These are phyloP conservation scores for Fraxinus floribunda DNA, from an alignment of 305 asterid genomes.

Conservation along the genomic window DNA sequence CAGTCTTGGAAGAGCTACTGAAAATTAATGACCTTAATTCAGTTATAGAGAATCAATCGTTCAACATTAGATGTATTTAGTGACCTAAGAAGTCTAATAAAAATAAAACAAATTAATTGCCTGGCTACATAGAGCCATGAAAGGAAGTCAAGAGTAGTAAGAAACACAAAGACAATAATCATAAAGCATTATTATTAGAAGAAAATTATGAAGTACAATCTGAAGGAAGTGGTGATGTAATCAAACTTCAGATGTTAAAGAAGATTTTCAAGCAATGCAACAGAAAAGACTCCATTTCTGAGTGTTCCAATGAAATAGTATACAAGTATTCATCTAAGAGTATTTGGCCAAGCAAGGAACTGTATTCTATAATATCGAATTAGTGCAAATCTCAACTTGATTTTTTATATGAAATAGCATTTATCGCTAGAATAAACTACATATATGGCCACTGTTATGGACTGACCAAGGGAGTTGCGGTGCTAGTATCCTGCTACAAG, in stretches of 20 bases:
- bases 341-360: background rate
- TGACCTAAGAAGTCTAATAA: constrained; percentile 11
- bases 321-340: background rate
- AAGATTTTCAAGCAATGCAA: background rate
- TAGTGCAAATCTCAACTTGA: background rate
- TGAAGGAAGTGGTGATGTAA: background rate
- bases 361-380: too few relatives aligned
- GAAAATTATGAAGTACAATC: background rate
- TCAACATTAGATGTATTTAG: constrained; percentile 9
- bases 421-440: background rate
- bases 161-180: background rate
- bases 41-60: constrained; percentile 24
- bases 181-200: background rate
- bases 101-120: background rate
- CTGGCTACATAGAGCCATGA: background rate
- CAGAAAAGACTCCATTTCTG: background rate
- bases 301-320: background rate
- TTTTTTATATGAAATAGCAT: background rate
- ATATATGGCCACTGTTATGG: background rate
- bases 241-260: background rate
- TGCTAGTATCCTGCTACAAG: background rate
- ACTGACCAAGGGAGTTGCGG: background rate
- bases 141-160: background rate
- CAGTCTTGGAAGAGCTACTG: constrained; percentile 34
- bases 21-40: constrained; percentile 40